Conservation (phyloP, 2,329 filamentous ascomycete species). For the Catunica adiposa region DNA sequence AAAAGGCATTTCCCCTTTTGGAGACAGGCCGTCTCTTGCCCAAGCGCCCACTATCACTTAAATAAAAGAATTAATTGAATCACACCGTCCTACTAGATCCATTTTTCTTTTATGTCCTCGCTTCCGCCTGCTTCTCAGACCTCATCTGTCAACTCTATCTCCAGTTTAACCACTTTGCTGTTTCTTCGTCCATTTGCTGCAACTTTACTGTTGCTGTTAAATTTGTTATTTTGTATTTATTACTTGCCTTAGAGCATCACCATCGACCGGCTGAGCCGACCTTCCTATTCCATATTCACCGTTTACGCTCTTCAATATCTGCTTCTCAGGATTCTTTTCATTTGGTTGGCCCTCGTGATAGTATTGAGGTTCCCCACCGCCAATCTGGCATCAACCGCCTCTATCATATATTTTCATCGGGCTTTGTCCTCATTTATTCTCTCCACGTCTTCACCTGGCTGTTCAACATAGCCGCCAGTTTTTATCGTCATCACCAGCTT, state of each 20-base stretch:
- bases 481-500: background rate
- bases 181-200: background rate
- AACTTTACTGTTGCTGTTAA: background rate
- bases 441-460: background rate
- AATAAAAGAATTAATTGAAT: background rate
- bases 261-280: conserved; percentile 12
- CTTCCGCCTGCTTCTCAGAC: conserved; percentile 1
- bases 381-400: background rate
- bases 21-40: background rate
- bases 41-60: background rate
- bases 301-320: background rate
- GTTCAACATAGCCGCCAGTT: background rate
- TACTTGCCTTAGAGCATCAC: background rate
- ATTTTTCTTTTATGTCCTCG: conserved; percentile 2
- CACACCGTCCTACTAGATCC: background rate
- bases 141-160: background rate
- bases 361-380: background rate
- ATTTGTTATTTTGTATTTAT: conserved; percentile 2
- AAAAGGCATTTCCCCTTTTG: background rate
- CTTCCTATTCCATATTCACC: background rate
- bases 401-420: background rate
- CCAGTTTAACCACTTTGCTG: background rate
- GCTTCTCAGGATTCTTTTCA: background rate
- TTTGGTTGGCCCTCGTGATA: background rate
- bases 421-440: conserved; percentile 3